These are phyloP conservation scores for Poterioochromonas sp. DNA, from an alignment of 352 stramenopile species.

Conservation along the genomic window DNA sequence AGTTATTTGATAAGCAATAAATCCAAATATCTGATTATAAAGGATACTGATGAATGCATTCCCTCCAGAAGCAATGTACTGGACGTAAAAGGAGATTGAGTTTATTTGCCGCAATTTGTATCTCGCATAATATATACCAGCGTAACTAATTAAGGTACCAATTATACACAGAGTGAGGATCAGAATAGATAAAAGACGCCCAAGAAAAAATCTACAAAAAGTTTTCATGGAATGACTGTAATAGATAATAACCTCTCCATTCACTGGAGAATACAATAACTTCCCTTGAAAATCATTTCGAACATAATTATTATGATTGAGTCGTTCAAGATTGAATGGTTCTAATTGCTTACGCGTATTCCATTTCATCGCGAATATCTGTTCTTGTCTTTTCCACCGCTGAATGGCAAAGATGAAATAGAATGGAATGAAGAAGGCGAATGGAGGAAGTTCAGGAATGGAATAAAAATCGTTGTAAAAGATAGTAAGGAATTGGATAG, in stretches of 20 bases:
- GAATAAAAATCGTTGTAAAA: background rate
- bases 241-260: too few species aligned
- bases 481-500: background rate
- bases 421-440: slow-evolving; percentile 1
- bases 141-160: background rate
- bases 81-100: background rate
- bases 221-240: too few species aligned
- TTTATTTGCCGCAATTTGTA: background rate
- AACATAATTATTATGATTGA: too few species aligned
- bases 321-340: too few species aligned
- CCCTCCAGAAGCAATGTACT: background rate
- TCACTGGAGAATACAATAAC: too few species aligned
- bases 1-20: too few species aligned
- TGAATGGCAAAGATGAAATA: background rate
- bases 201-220: too few species aligned
- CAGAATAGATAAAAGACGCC: too few species aligned
- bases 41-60: background rate
- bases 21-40: background rate
- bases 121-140: background rate
- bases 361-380: background rate
- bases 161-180: background rate
- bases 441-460: background rate
- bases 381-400: background rate
- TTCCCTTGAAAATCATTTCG: too few species aligned
- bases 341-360: too few species aligned